Percentiles rank a stretch among this genome's conserved stretches.
Evolutionary conservation across 176 grass and related monocot genomes (phyloP).

Genomic region (Ensete glaucum): DNA sequence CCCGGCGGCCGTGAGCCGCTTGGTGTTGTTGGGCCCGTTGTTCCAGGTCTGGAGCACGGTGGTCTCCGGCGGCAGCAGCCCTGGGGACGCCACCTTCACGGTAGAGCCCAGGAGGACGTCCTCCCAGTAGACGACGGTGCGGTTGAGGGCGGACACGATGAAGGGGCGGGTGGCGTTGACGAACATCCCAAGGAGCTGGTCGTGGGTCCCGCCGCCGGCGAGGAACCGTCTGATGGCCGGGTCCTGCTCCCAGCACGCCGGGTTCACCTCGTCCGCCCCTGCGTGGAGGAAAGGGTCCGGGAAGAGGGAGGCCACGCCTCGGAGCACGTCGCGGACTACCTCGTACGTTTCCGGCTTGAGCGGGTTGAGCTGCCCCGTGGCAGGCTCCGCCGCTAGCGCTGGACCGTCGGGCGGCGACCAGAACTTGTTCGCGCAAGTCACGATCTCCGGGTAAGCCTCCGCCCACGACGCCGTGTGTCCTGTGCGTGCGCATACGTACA

Average conservation of each 20-base stretch:
- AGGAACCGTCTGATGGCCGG: conserved; percentile 45
- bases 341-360: conserved; percentile 69
- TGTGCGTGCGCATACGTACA: conserved; percentile 9
- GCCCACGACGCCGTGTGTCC: conserved; percentile 84
- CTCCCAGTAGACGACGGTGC: conserved; percentile 92
- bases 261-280: conserved; percentile 77
- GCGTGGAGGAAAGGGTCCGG: conserved; percentile 69
- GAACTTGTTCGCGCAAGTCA: conserved; percentile 81
- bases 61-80: conserved; percentile 49
- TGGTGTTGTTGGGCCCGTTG: conserved; percentile 81
- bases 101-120: conserved; percentile 64
- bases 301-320: conserved; percentile 51
- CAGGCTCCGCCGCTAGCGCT: conserved; percentile 63
- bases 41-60: conserved; percentile 97
- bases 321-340: conserved; percentile 58
- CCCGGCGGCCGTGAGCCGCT: conserved; percentile 59
- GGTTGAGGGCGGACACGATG: conserved; percentile 62
- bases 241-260: conserved; percentile 91
- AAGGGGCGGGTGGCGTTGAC: conserved; percentile 63
- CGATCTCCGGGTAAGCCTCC: conserved; percentile 76
- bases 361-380: conserved; percentile 85
- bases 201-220: conserved; percentile 46
- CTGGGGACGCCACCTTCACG: conserved; percentile 33
- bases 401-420: conserved; percentile 49
- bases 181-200: conserved; percentile 67